Evolutionary conservation across 345 rosid genomes (phyloP).

Genomic region (Stellera chamaejasme): DNA sequence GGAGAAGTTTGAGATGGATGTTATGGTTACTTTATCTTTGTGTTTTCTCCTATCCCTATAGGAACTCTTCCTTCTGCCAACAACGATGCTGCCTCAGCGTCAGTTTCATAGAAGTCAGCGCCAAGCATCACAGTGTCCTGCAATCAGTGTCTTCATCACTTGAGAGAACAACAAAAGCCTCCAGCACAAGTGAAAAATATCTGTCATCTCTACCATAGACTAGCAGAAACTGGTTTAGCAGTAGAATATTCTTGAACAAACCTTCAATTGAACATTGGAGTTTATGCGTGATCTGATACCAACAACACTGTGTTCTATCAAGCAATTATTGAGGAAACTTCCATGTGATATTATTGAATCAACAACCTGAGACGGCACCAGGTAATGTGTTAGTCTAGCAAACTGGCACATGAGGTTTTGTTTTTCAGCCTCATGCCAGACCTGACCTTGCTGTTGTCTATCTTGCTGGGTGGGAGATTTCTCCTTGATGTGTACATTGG

Average conservation of each 20-base stretch:
- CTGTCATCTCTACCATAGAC: too few species aligned
- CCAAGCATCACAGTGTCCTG: conserved; percentile 96
- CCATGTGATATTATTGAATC: conserved; percentile 92
- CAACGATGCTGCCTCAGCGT: conserved; percentile 47
- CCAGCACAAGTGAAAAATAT: too few species aligned
- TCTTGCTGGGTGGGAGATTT: conserved; percentile 81
- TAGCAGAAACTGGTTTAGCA: too few species aligned
- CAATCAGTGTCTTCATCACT: conserved; percentile 2
- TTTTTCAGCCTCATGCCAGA: background rate
- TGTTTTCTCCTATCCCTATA: conserved; percentile 77
- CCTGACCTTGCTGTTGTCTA: conserved; percentile 68
- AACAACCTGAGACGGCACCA: conserved; percentile 38
- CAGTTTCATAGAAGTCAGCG: conserved; percentile 85
- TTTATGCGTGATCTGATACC: conserved; percentile 88
- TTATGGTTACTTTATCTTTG: conserved; percentile 50
- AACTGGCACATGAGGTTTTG: too few species aligned
- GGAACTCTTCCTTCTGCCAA: conserved; percentile 71
- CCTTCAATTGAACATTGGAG: conserved; percentile 73
- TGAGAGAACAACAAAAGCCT: too few species aligned
- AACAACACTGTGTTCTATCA: conserved; percentile 77
- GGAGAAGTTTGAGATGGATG: background rate
- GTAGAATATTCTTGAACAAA: conserved; percentile 17
- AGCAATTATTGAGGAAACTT: conserved; percentile 63
- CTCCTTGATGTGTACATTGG: conserved; percentile 90
- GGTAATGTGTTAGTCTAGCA: background rate